Evolutionary conservation across 345 rosid species (phyloP).

Genomic region (Lepidium africanum): DNA sequence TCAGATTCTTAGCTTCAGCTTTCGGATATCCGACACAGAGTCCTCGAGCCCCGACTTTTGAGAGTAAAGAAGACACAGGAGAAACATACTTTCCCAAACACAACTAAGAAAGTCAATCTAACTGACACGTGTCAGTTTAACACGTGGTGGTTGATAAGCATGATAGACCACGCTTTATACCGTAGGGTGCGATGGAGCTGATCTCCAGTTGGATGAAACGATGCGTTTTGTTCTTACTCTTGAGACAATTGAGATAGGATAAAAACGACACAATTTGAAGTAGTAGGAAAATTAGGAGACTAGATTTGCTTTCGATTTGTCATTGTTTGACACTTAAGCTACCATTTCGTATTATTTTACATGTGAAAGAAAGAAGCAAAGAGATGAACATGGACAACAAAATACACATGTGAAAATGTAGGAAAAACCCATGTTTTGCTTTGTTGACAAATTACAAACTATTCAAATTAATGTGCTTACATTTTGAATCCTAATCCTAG

Average conservation of each 20-base stretch:
- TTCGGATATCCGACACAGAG: constrained; percentile 6
- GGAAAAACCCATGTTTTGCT: not conserved
- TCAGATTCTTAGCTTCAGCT: constrained; percentile 26
- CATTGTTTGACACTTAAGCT: not conserved
- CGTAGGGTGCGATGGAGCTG: constrained; percentile 11
- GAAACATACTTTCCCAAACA: not conserved
- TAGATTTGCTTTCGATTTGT: not conserved
- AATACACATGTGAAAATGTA: not conserved
- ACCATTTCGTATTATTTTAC: not conserved
- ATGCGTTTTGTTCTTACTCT: not conserved
- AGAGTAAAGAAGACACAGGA: not conserved
- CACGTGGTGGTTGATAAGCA: not conserved
- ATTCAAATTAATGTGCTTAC: not conserved
- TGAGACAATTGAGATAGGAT: not conserved
- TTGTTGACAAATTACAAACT: not conserved
- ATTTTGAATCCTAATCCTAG: not conserved
- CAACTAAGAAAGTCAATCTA: not conserved
- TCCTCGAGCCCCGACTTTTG: constrained; percentile 2
- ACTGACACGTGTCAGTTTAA: not conserved
- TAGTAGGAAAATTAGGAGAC: not conserved
- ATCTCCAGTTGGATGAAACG: not conserved
- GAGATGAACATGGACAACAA: not conserved
- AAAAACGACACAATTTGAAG: not conserved
- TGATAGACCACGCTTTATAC: not conserved
- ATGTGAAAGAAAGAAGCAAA: not conserved